Evolutionary conservation across 192 early-diverging fungal genomes (phyloP).

Genomic region (Radiomyces spectabilis): DNA sequence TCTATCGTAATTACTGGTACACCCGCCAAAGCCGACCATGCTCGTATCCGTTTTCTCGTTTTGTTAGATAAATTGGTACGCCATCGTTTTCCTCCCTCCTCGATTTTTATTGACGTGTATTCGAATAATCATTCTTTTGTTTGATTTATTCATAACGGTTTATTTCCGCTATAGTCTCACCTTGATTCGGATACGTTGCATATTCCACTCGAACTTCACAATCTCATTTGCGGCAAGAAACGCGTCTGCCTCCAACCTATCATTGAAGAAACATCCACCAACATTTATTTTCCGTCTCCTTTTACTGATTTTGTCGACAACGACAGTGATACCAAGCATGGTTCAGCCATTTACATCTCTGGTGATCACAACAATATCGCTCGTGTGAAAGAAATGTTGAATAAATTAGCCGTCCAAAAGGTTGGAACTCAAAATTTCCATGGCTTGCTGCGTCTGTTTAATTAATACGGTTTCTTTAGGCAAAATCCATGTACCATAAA

Average conservation of each 20-base stretch:
- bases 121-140: slow-evolving; percentile 2
- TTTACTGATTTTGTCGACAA: slow-evolving; percentile 34
- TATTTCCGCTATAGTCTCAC: too few species aligned
- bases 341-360: slow-evolving; percentile 54
- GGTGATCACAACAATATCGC: slow-evolving; percentile 44
- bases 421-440: too few species aligned
- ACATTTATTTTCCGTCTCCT: slow-evolving; percentile 67
- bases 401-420: slow-evolving; percentile 33
- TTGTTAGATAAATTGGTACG: slow-evolving; percentile 42
- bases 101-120: slow-evolving; percentile 11
- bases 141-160: too few species aligned
- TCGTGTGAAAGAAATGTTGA: slow-evolving; percentile 45
- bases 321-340: slow-evolving; percentile 22
- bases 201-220: slow-evolving; percentile 49
- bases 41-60: slow-evolving; percentile 20
- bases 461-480: slow-evolving; percentile 26
- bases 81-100: slow-evolving; percentile 29
- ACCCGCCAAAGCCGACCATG: slow-evolving; percentile 12
- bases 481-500: slow-evolving; percentile 35
- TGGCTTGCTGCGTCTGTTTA: too few species aligned
- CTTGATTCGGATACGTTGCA: slow-evolving; percentile 32
- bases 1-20: slow-evolving; percentile 16
- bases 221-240: slow-evolving; percentile 65
- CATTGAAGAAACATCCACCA: slow-evolving; percentile 63
- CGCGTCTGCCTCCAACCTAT: slow-evolving; percentile 51